Evolutionary conservation across 805 yeast genomes (phyloP).

Genomic region (Zygoascus tannicola): DNA sequence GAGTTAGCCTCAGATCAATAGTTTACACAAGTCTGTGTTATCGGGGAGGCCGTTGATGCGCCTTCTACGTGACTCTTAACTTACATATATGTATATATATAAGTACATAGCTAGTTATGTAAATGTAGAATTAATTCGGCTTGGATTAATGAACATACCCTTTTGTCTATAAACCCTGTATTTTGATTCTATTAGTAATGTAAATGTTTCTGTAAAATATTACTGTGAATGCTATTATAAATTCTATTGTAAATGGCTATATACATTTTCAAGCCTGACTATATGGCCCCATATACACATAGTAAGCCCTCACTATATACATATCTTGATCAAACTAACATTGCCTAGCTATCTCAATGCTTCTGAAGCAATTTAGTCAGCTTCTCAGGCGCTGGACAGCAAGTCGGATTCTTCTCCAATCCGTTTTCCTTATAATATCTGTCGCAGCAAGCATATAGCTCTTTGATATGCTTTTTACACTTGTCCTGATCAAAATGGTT

Average conservation of each 20-base stretch:
- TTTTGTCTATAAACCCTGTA: no score
- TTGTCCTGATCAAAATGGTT: conserved; percentile 62
- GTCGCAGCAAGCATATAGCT: conserved; percentile 66
- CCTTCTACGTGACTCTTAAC: conserved; percentile 10
- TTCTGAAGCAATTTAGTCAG: conserved; percentile 27
- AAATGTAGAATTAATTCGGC: no score
- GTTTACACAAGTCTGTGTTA: conserved; percentile 6
- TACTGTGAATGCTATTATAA: no score
- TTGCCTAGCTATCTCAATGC: no score
- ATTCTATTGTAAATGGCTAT: no score
- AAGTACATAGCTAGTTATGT: neutral
- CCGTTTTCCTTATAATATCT: conserved; percentile 56
- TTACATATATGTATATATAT: conserved; percentile 2
- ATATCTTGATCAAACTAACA: no score
- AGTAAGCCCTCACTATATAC: no score
- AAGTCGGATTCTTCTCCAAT: conserved; percentile 48
- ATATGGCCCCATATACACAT: no score
- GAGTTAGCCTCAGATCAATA: conserved; percentile 15
- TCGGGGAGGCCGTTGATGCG: conserved; percentile 4
- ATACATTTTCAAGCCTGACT: no score
- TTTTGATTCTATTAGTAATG: no score
- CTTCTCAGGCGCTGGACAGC: conserved; percentile 68
- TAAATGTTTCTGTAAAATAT: no score
- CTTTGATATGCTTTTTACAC: conserved; percentile 61
- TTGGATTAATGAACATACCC: no score